These are phyloP conservation scores for Edaphochlamys debaryana DNA, from an alignment of 139 green algal species.

Conservation along the genomic window DNA sequence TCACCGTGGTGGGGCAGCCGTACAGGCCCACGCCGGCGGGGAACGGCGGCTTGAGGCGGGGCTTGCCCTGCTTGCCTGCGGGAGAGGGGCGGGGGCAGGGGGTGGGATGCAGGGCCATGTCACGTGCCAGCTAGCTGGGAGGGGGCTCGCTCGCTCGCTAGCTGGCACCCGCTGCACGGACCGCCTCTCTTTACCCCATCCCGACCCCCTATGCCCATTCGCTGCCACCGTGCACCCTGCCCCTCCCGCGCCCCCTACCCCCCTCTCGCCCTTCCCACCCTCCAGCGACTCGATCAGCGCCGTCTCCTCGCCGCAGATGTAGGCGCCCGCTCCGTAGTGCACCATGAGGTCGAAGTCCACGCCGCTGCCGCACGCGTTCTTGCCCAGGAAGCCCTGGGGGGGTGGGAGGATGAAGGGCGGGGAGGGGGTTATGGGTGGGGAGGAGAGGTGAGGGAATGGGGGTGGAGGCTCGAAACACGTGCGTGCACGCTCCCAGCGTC, in stretches of 20 bases:
- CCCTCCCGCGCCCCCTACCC: not conserved
- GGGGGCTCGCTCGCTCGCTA: too few species aligned
- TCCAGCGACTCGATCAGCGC: conserved; percentile 97
- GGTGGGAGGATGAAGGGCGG: not conserved
- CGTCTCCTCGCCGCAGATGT: conserved; percentile 99
- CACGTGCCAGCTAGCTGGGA: too few species aligned
- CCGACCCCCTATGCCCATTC: not conserved
- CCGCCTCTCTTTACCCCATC: too few species aligned
- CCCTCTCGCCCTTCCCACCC: conserved; percentile 84
- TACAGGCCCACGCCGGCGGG: conserved; percentile 97
- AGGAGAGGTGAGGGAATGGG: too few species aligned
- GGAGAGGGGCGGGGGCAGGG: not conserved
- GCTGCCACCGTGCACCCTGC: not conserved
- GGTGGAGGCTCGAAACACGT: too few species aligned
- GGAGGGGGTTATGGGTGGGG: not conserved
- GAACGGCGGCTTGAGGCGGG: conserved; percentile 97
- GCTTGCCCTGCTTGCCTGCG: conserved; percentile 81
- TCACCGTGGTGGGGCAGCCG: conserved; percentile 97
- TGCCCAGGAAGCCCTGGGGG: conserved; percentile 83
- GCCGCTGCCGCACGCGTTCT: conserved; percentile 94
- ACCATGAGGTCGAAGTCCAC: conserved; percentile 96
- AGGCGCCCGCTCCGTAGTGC: conserved; percentile 96
- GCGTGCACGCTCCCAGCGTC: too few species aligned
- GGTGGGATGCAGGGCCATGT: too few species aligned
- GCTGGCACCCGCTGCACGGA: too few species aligned